These are phyloP conservation scores for Stereum hirsutum DNA, from an alignment of 1,284 basidiomycete species.

Conservation along the genomic window DNA sequence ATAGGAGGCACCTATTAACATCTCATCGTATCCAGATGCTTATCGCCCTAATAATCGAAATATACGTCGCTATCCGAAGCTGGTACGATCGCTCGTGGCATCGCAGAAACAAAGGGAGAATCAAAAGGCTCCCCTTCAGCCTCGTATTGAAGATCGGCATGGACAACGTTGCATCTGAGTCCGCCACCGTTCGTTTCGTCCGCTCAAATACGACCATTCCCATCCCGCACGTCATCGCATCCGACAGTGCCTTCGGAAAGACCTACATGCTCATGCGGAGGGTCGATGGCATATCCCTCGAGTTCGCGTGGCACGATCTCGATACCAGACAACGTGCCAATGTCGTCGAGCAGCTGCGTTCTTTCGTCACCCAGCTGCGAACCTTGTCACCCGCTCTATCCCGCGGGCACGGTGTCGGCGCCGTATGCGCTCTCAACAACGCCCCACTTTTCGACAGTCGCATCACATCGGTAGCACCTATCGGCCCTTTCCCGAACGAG, in stretches of 20 bases:
- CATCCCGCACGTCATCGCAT: constrained; percentile 5
- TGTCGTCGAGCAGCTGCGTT: constrained; percentile 3
- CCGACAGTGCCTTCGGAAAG: not conserved
- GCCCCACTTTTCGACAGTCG: constrained; percentile 2
- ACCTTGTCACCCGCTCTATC: not conserved
- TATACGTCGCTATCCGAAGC: too few relatives aligned
- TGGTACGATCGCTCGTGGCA: not conserved
- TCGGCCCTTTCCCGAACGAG: constrained; percentile 1
- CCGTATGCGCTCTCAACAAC: not conserved
- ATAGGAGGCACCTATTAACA: too few relatives aligned
- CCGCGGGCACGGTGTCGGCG: not conserved
- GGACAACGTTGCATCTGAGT: not conserved
- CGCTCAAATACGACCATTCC: constrained; percentile 10
- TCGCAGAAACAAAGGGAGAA: not conserved
- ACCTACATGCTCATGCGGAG: constrained; percentile 8
- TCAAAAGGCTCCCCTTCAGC: not conserved
- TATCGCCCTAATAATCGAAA: too few relatives aligned
- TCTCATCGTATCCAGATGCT: too few relatives aligned
- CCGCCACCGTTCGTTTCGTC: constrained; percentile 7
- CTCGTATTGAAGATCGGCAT: not conserved
- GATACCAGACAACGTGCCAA: not conserved
- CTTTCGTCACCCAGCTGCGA: constrained; percentile 5
- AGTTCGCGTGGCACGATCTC: constrained; percentile 1
- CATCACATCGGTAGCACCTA: not conserved
- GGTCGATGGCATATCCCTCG: constrained; percentile 3